Conservation (phyloP, 495 filamentous ascomycete genomes). For the Xylona heveae region DNA sequence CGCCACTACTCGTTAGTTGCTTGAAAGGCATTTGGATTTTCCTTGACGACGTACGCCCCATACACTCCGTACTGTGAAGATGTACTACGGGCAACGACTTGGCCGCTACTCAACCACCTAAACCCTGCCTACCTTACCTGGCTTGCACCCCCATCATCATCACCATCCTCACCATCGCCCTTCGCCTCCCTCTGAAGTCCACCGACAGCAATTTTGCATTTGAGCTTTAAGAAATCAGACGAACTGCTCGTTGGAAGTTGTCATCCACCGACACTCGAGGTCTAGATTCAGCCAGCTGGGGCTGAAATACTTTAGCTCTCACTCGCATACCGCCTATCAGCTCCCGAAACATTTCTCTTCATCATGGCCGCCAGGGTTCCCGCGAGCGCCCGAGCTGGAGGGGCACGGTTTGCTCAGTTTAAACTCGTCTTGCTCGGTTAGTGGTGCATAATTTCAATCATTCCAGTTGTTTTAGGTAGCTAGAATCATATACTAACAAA, state of each 20-base stretch:
- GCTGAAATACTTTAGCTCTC: neutral
- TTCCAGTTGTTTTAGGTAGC: neutral
- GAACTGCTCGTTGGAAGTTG: neutral
- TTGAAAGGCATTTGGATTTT: too few species aligned
- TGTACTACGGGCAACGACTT: too few species aligned
- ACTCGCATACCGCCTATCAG: conserved; percentile 7
- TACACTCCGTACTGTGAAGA: too few species aligned
- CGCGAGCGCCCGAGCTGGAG: conserved; percentile 53
- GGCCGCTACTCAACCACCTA: too few species aligned
- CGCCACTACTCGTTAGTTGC: too few species aligned
- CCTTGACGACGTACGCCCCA: too few species aligned
- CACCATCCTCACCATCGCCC: too few species aligned
- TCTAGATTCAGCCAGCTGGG: neutral
- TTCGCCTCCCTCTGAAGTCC: too few species aligned
- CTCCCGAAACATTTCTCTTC: conserved; percentile 2
- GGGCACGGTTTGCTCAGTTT: conserved; percentile 84
- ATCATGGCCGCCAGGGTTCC: conserved; percentile 65
- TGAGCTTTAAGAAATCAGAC: conserved; percentile 7
- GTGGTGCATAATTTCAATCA: conserved; percentile 8
- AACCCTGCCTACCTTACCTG: too few species aligned
- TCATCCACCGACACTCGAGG: neutral
- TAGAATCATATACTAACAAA: conserved; percentile 14
- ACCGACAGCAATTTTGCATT: too few species aligned
- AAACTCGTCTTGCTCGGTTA: conserved; percentile 91
- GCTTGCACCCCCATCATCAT: too few species aligned